Percentiles rank a stretch among this genome's conserved stretches.
Conservation (phyloP, 129 eudicot genomes). For the Sambucus nigra region DNA sequence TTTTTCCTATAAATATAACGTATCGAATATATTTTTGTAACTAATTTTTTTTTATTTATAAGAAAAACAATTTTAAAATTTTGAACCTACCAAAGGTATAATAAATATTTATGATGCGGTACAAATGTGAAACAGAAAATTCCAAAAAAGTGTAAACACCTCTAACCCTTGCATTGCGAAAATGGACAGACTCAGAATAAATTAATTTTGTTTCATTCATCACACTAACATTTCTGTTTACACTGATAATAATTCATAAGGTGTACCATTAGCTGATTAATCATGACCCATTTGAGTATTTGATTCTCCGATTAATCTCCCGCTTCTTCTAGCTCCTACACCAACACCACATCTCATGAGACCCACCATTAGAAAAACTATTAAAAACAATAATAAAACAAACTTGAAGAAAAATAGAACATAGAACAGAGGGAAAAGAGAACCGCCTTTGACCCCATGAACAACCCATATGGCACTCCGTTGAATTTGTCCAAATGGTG, state of each 20-base stretch:
- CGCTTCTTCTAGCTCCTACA: slow-evolving; percentile 87
- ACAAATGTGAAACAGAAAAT: background rate
- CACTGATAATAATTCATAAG: background rate
- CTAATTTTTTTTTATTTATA: too few species aligned
- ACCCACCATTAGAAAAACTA: background rate
- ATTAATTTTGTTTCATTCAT: background rate
- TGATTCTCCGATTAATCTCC: slow-evolving; percentile 69
- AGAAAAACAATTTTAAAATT: too few species aligned
- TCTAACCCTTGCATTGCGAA: background rate
- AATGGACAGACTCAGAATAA: background rate
- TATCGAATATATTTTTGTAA: too few species aligned
- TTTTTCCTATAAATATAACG: too few species aligned
- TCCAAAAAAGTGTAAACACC: background rate
- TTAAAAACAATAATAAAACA: background rate
- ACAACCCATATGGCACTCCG: slow-evolving; percentile 98
- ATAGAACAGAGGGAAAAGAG: background rate
- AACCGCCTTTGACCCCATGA: slow-evolving; percentile 85
- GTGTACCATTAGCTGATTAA: slow-evolving; percentile 3
- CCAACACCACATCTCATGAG: background rate
- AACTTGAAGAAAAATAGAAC: slow-evolving; percentile 6
- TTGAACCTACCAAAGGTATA: too few species aligned
- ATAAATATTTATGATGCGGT: too few species aligned
- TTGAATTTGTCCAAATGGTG: slow-evolving; percentile 90
- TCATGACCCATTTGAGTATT: slow-evolving; percentile 33
- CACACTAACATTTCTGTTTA: background rate